Conservation (phyloP, 148 eudicot genomes). For the Oxyria digyna region DNA sequence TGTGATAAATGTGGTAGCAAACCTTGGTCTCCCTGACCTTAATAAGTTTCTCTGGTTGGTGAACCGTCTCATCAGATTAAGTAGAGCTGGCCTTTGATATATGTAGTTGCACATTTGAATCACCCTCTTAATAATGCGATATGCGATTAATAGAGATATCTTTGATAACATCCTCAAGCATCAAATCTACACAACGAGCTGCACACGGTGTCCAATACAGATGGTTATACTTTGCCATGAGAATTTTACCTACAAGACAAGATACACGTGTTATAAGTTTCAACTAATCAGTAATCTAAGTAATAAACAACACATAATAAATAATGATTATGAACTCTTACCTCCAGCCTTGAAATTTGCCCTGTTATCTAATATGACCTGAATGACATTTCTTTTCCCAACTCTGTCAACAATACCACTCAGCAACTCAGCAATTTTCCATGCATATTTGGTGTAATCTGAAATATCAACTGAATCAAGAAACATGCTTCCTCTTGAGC, state of each 20-base stretch:
- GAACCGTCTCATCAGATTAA: background rate
- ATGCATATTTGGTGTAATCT: background rate
- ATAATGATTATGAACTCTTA: background rate
- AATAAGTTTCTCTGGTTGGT: background rate
- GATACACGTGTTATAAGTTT: background rate
- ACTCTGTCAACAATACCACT: background rate
- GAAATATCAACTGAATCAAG: background rate
- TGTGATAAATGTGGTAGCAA: background rate
- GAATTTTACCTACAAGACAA: background rate
- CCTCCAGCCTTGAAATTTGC: background rate
- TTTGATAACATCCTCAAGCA: background rate
- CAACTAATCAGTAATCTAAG: background rate
- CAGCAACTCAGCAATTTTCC: background rate
- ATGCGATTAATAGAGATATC: background rate
- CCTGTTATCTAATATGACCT: background rate
- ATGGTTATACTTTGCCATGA: background rate
- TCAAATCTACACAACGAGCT: background rate
- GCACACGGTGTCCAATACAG: background rate
- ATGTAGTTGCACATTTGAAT: background rate
- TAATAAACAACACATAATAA: background rate
- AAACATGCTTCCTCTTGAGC: background rate
- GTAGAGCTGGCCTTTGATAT: background rate
- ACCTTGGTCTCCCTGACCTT: background rate
- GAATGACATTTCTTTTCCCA: background rate
- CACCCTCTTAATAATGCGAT: background rate